Evolutionary conservation across 2,329 filamentous ascomycete species (phyloP).

Genomic region (Phialemonium atrogriseum): DNA sequence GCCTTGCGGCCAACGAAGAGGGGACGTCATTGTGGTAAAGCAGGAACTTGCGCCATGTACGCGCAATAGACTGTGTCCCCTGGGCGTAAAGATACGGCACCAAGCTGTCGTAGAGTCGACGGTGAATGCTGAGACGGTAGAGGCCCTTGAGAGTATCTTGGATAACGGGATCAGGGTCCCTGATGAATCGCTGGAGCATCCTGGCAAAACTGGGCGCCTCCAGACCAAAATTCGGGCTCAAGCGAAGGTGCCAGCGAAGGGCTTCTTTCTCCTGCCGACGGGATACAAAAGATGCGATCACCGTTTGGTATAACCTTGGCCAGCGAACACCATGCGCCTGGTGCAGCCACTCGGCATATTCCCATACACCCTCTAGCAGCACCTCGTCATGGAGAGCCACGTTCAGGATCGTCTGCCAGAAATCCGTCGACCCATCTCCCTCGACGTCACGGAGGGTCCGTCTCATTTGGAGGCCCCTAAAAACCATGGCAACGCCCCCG

Average conservation of each 20-base stretch:
- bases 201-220: constrained; percentile 29
- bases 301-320: constrained; percentile 42
- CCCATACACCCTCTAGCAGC: constrained; percentile 25
- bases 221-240: constrained; percentile 34
- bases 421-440: constrained; percentile 14
- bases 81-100: constrained; percentile 41
- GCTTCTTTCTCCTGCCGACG: constrained; percentile 28
- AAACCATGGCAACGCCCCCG: constrained; percentile 16
- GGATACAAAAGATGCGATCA: constrained; percentile 33
- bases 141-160: constrained; percentile 33
- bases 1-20: constrained; percentile 26
- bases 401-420: constrained; percentile 23
- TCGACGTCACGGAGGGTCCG: constrained; percentile 14
- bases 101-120: constrained; percentile 39
- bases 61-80: constrained; percentile 35
- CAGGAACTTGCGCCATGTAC: constrained; percentile 37
- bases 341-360: constrained; percentile 35
- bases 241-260: constrained; percentile 38
- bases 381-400: constrained; percentile 22
- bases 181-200: constrained; percentile 31
- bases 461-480: constrained; percentile 16
- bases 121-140: constrained; percentile 35
- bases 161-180: constrained; percentile 24
- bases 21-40: constrained; percentile 33
- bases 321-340: constrained; percentile 30